Conservation (phyloP, 352 stramenopile species). For the Proteromonas lacertae region DNA sequence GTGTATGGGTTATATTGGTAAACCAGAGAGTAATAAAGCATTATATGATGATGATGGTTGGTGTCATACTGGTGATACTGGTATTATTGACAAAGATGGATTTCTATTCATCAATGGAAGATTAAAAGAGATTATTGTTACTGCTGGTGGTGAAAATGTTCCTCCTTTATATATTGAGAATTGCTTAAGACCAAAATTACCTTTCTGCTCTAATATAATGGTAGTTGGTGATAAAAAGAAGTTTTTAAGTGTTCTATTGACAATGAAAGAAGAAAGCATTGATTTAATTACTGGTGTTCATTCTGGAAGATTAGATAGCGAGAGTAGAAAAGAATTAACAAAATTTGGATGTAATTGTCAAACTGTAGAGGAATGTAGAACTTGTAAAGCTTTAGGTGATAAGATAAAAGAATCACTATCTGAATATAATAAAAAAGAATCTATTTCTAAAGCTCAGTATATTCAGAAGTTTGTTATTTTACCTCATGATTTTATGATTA, state of each 20-base stretch:
- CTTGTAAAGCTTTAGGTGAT: slow-evolving; percentile 21
- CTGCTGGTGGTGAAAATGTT: slow-evolving; percentile 69
- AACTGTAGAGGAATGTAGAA: slow-evolving; percentile 26
- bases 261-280: slow-evolving; percentile 30
- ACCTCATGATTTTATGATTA: slow-evolving; percentile 47
- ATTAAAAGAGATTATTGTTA: too few relatives aligned
- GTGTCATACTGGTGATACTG: slow-evolving; percentile 55
- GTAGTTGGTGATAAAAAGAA: slow-evolving; percentile 62
- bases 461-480: slow-evolving; percentile 43
- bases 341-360: slow-evolving; percentile 22
- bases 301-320: slow-evolving; percentile 28
- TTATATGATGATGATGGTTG: slow-evolving; percentile 59
- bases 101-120: slow-evolving; percentile 78
- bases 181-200: slow-evolving; percentile 41
- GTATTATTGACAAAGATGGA: slow-evolving; percentile 30
- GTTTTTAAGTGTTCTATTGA: slow-evolving; percentile 49
- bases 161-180: slow-evolving; percentile 60
- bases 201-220: slow-evolving; percentile 46
- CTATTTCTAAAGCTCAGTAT: slow-evolving; percentile 9
- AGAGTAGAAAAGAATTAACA: slow-evolving; percentile 20
- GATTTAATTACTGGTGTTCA: slow-evolving; percentile 11
- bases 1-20: slow-evolving; percentile 24
- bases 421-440: slow-evolving; percentile 6
- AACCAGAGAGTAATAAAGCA: slow-evolving; percentile 23
- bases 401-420: slow-evolving; percentile 31